A percentile compares a stretch with the other conserved stretches of the same genome.
These are phyloP conservation scores for Diphasiastrum complanatum DNA, from an alignment of 83 land plant genomes.

Conservation along the genomic window DNA sequence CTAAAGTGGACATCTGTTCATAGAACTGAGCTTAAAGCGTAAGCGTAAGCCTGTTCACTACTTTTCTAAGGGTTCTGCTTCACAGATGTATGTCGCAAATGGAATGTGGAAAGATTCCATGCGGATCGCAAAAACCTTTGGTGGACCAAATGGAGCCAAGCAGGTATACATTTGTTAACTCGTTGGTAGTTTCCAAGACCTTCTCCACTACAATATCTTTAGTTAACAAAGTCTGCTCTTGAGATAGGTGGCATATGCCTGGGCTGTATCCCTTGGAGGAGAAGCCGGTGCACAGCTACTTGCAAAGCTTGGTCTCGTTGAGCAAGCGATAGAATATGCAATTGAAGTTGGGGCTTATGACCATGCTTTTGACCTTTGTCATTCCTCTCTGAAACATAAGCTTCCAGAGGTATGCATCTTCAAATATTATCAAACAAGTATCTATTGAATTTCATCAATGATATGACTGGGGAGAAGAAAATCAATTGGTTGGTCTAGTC, in stretches of 20 bases:
- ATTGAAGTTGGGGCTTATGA: constrained; percentile 32
- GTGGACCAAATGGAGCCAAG: constrained; percentile 32
- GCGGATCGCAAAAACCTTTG: constrained; percentile 36
- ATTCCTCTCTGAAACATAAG: constrained; percentile 25
- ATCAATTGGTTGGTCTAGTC: too few relatives aligned
- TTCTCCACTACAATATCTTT: too few relatives aligned
- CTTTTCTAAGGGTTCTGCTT: neutral
- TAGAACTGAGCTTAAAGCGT: neutral
- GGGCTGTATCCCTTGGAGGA: constrained; percentile 37
- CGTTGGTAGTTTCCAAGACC: too few relatives aligned
- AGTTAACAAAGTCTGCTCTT: too few relatives aligned
- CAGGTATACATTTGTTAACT: constrained; percentile 20
- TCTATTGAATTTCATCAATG: too few relatives aligned
- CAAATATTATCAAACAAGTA: too few relatives aligned
- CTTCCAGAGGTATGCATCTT: constrained; percentile 42
- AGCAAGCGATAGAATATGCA: constrained; percentile 41
- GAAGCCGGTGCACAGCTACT: constrained; percentile 33
- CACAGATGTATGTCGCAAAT: constrained; percentile 30
- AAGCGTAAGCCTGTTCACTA: neutral
- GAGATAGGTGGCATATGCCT: constrained; percentile 37
- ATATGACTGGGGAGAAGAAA: too few relatives aligned
- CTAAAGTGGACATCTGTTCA: too few relatives aligned
- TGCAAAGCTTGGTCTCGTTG: constrained; percentile 36
- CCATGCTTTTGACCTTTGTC: constrained; percentile 36
- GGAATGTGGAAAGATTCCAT: constrained; percentile 44